Evolutionary conservation across 345 rosid genomes (phyloP).

Genomic region (Acer negundo): DNA sequence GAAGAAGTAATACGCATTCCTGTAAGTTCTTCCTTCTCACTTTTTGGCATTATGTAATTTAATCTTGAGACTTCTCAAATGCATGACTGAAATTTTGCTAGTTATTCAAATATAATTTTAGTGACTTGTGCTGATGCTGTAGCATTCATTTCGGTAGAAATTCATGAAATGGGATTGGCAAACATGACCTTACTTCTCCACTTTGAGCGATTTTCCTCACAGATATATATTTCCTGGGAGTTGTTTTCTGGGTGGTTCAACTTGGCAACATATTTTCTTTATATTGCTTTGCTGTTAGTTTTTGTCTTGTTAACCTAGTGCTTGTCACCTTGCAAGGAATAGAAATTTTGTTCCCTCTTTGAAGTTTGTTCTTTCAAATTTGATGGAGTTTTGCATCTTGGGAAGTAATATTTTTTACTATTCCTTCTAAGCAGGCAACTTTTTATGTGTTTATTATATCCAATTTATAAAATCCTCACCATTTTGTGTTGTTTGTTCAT

Average conservation of each 20-base stretch:
- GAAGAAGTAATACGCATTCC: slow-evolving; percentile 81
- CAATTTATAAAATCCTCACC: not conserved
- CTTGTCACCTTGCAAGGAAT: not conserved
- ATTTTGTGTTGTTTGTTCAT: not conserved
- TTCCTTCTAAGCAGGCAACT: not conserved
- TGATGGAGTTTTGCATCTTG: not conserved
- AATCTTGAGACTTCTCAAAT: slow-evolving; percentile 12
- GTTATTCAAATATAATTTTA: not conserved
- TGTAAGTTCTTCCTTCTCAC: slow-evolving; percentile 43
- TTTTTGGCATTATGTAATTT: slow-evolving; percentile 17
- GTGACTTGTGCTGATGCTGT: not conserved
- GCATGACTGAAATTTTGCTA: not conserved
- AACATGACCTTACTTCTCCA: not conserved
- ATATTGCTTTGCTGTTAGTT: slow-evolving; percentile 1
- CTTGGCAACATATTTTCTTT: not conserved
- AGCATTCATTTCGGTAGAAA: not conserved
- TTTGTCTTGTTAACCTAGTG: not conserved
- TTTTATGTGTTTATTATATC: not conserved
- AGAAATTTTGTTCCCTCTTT: not conserved
- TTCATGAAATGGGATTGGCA: no score
- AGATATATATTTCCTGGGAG: not conserved
- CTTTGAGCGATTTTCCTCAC: not conserved
- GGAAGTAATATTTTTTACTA: not conserved
- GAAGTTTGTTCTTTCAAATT: not conserved
- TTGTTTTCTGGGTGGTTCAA: not conserved